Conservation (phyloP, 345 rosid species). For the Carallia pectinifolia region DNA sequence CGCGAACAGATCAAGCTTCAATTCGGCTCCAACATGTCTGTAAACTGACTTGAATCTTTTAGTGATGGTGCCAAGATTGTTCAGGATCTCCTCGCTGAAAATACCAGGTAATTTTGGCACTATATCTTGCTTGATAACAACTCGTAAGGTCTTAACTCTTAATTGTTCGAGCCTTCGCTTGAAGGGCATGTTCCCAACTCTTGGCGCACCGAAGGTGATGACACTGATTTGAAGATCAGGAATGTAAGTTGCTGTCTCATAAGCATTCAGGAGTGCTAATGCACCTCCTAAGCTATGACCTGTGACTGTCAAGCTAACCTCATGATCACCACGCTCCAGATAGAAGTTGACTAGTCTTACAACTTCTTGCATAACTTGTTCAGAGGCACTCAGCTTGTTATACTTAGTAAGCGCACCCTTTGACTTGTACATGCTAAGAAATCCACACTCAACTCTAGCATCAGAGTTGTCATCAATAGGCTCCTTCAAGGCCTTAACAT, state of each 20-base stretch:
- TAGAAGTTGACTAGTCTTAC: constrained; percentile 24
- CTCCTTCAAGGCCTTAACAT: constrained; percentile 31
- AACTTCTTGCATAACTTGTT: constrained; percentile 44
- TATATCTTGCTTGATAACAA: constrained; percentile 40
- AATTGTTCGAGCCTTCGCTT: constrained; percentile 27
- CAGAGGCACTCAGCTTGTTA: constrained; percentile 46
- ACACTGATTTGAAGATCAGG: constrained; percentile 27
- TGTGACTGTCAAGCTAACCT: constrained; percentile 41
- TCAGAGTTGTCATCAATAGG: constrained; percentile 23
- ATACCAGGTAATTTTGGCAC: constrained; percentile 46
- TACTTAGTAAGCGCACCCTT: constrained; percentile 32
- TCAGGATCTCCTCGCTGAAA: constrained; percentile 32
- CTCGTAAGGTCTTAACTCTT: constrained; percentile 38
- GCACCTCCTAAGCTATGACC: constrained; percentile 53
- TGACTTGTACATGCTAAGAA: constrained; percentile 42
- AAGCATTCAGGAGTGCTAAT: constrained; percentile 40
- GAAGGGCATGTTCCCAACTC: constrained; percentile 45
- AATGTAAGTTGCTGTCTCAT: constrained; percentile 28
- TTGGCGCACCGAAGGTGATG: constrained; percentile 39
- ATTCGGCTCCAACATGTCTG: constrained; percentile 40
- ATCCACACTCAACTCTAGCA: constrained; percentile 37
- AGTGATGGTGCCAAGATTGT: constrained; percentile 31
- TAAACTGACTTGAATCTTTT: constrained; percentile 40
- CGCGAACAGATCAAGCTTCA: constrained; percentile 27
- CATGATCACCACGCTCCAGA: constrained; percentile 26